Base-by-base conservation (phyloP, 257 asterid genomes). In the Ligustrum vulgare region DNA sequence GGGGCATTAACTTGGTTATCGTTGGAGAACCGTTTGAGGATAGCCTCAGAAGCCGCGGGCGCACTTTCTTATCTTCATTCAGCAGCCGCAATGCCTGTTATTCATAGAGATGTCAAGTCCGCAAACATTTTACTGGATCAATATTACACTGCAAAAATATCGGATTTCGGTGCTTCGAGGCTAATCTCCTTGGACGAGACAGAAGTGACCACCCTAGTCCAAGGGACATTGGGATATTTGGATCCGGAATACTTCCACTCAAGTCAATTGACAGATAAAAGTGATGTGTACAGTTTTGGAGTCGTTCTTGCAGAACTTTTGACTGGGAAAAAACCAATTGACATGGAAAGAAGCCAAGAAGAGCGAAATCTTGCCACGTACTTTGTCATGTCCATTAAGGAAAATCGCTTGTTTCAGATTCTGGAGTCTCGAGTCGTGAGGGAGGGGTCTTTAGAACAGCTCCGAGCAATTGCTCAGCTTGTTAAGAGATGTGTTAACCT, bases 161-260 rank as follows among this genome's bases (percentile, higher is more conserved):
- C 97, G 0, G 93, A 93, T 75, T 93, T 93, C 33, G 98, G 98
- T 9, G 98, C 98, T 0, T 93, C 98, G 0, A 91, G 97, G 32
- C 67, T 82, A 10, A 80, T 93, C 0, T 83, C 90, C 0, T 22
- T 93, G 45, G 97, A 93, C 82, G 91, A 91, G 43, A 87, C 84
- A 0, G 93, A 89, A 36, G 89, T 93, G 5, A 91, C 91, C 0
- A 93, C 97, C 0, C 11, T 93, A 78, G 97, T 93, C 6, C 96
- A 89, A 71, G 98, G 97, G 22, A 93, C 96, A 0, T 16, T 91
- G 3, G 98, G 98, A 0, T 93, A 93, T 73, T 51, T 93, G 69
- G 98, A 93, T 35, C 97, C 96, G 0, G 98, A 89, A 54, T 93
- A 93, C 62, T 91, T 91, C 74, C 88, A 85, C n/a, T 77, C 93